These are phyloP conservation scores for Funneliformis geosporum DNA, from an alignment of 192 early-diverging fungal genomes.

Conservation along the genomic window DNA sequence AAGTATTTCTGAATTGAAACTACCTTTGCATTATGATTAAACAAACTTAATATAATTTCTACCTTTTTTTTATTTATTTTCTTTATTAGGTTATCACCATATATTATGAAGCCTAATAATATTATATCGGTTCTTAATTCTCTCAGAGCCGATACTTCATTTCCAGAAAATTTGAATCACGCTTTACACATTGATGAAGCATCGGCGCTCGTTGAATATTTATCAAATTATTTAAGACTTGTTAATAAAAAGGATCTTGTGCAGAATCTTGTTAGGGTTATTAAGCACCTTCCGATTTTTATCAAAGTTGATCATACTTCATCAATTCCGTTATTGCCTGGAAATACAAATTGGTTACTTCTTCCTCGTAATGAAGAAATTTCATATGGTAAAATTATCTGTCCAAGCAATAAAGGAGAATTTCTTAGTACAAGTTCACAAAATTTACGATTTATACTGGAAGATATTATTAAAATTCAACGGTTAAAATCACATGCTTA, in stretches of 20 bases:
- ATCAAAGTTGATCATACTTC: neutral
- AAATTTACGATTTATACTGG: neutral
- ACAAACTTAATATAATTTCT: no score
- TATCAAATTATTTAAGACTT: neutral
- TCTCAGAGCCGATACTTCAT: neutral
- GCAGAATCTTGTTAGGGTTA: neutral
- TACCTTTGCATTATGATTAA: neutral
- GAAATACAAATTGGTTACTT: neutral
- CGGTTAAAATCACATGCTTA: neutral
- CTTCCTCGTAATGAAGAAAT: neutral
- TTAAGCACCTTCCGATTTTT: slow-evolving; percentile 20
- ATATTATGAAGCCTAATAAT: neutral
- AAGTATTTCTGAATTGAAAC: neutral
- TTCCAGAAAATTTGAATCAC: neutral
- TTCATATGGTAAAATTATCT: slow-evolving; percentile 5
- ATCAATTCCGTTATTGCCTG: neutral
- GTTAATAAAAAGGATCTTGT: no score
- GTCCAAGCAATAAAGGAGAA: neutral
- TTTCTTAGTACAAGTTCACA: neutral
- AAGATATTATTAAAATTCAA: neutral
- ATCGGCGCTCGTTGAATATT: neutral
- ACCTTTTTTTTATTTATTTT: no score
- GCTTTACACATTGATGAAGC: neutral
- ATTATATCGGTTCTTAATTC: neutral
- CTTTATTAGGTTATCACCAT: neutral